Evolutionary conservation across 768 basidiomycete species (phyloP), one percentile per base, ranked within the genome.

Genomic region (Leccinum subtestaceum): DNA sequence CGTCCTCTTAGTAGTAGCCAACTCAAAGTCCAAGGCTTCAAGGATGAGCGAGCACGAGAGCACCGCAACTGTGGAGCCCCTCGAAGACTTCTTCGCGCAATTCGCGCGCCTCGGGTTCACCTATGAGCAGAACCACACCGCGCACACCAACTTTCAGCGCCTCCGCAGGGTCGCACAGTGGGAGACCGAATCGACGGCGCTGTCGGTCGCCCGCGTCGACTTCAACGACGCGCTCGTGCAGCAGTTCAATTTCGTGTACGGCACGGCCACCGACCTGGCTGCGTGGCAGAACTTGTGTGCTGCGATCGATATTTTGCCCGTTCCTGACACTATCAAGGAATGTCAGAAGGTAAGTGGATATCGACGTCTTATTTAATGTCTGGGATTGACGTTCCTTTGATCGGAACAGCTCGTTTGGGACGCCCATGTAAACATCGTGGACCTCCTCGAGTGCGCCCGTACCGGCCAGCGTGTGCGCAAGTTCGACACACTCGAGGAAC

Each of bases 391-490:
- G 40, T 19, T 43, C 5, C 4, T 21, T 13, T 2, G 25, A 40
- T 45, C 19, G 43, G 43, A 45, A 45, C 11, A 66, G 73, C 57
- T 47, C n/a, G 65, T 76, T 5, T 57, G 63, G 57, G 64, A 62
- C 15, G 63, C 69, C 6, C 64, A 75, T 32, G 73, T 77, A 25
- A 77, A 77, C 45, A 65, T 77, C 5, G 63, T 74, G 17, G 72
- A 77, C 47, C 67, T 77, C 21, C 51, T 75, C 43, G 62, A 74
- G 21, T 53, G 55, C 0, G 55, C 19, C 0, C 57, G 59, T 5
- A 63, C 65, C 0, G 65, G 65, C 9, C 1, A 52, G 15, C 49
- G n/a, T 0, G 68, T 77, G 23, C 52, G 0, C 8, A 58, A 49
- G 9, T 77, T 77, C 29, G 23, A 43, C 3, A 67, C 64, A 0